Conservation (phyloP, 2,329 filamentous ascomycete species). For the Lasiodiplodia citricola region DNA sequence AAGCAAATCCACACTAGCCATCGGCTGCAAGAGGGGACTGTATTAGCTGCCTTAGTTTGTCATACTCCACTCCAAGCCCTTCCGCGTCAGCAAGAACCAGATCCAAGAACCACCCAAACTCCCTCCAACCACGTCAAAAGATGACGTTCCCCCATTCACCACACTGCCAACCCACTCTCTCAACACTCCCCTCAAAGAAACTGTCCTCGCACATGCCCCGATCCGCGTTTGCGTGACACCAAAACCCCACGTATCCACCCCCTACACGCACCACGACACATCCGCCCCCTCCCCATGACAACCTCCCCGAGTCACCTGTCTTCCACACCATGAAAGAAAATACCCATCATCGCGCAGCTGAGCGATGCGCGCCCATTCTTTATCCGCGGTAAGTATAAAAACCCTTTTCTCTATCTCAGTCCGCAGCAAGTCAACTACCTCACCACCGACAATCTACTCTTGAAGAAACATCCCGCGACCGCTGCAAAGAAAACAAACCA, state of each 20-base stretch:
- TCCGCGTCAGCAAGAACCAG: not conserved
- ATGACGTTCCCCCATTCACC: not conserved
- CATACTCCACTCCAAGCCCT: too few relatives aligned
- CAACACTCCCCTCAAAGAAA: not conserved
- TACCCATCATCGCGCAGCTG: not conserved
- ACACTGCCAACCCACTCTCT: not conserved
- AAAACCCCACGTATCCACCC: not conserved
- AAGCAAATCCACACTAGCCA: too few relatives aligned
- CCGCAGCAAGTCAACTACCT: not conserved
- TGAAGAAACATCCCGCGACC: not conserved
- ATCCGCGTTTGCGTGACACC: not conserved
- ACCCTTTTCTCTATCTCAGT: not conserved
- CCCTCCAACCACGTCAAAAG: not conserved
- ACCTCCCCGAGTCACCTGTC: not conserved
- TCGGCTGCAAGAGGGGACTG: too few relatives aligned
- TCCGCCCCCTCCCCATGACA: not conserved
- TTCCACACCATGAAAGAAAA: not conserved
- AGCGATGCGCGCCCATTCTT: not conserved
- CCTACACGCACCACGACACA: not conserved
- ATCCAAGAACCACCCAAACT: not conserved
- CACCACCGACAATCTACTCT: not conserved
- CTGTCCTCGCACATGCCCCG: not conserved
- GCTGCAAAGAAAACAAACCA: not conserved
- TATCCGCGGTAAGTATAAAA: not conserved
- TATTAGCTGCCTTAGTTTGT: too few relatives aligned